phyloP scores from a whole-genome alignment of 371 early-diverging fungal species.

The Syncephalastrum monosporum region DNA sequence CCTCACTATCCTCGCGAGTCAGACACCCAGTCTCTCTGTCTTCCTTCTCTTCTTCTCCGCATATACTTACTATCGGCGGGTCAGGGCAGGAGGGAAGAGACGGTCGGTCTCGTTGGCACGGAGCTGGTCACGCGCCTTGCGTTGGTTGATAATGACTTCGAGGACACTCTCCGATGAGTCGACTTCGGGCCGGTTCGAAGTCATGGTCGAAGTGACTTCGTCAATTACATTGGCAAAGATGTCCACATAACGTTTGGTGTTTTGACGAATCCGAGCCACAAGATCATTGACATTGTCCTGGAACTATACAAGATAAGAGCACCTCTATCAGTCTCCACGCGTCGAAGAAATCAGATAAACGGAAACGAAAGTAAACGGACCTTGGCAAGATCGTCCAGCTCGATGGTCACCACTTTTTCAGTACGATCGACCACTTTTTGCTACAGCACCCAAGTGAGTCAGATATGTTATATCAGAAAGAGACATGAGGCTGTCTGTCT shows the following conservation, averaged over 20 bases:
- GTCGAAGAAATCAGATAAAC: slow-evolving; percentile 8
- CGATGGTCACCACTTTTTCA: slow-evolving; percentile 51
- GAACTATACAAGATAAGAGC: slow-evolving; percentile 14
- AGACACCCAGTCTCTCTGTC: neutral
- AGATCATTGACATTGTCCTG: slow-evolving; percentile 37
- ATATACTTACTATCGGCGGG: slow-evolving; percentile 78
- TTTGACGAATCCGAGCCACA: slow-evolving; percentile 69
- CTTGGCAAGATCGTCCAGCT: slow-evolving; percentile 61
- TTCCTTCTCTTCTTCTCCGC: neutral
- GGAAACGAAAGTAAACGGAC: slow-evolving; percentile 32
- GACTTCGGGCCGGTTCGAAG: slow-evolving; percentile 69
- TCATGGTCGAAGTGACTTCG: slow-evolving; percentile 29
- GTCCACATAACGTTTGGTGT: slow-evolving; percentile 84
- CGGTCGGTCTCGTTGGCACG: slow-evolving; percentile 42
- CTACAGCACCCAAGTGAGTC: slow-evolving; percentile 23
- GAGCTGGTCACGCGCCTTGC: slow-evolving; percentile 71
- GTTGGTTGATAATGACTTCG: slow-evolving; percentile 88
- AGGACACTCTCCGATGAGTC: slow-evolving; percentile 77
- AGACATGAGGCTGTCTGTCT: too few species aligned
- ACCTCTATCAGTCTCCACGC: neutral
- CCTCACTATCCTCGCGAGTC: slow-evolving; percentile 49
- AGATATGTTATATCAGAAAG: too few species aligned
- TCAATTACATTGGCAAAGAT: slow-evolving; percentile 75
- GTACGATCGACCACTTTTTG: slow-evolving; percentile 63
- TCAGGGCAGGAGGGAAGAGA: slow-evolving; percentile 79